Evolutionary conservation across 805 yeast genomes (phyloP), one percentile per base, ranked within the genome.

Genomic region (Monosporozyma solicola): DNA sequence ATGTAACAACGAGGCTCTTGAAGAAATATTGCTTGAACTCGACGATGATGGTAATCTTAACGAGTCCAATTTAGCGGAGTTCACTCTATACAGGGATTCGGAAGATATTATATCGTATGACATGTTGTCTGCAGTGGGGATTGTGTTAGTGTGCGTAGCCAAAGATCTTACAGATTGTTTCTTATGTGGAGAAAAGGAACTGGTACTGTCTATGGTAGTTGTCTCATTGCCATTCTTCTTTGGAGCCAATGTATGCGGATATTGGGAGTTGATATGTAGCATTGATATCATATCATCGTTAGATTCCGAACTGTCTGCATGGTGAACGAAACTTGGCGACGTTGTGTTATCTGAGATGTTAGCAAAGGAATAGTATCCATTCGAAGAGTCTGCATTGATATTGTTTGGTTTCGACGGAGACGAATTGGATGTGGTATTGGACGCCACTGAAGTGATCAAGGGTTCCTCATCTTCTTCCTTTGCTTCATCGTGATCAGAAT

Each of bases 331-430:
- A 24, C 50, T 50, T 48, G 63, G 59, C 13, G 66, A 55, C 1
- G 72, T 67, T 16, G 71, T 69, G 47, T 69, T 69, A 45, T 69
- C 72, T 16, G 72, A 68, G 29, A 69, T 69, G 46, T 69, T 69
- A 10, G 72, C 72, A 59, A 69, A 69, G 2, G 70, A 68, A 50
- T 69, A 69, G 41, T 62, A 64, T 6, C 65, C 69, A 54, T 62
- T 66, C 7, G 68, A 65, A 3, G 67, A 61, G 37, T 58, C 61
- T 9, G 65, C 57, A 43, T 61, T 61, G n/a, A 33, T 27, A 32
- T 32, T 48, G 22, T 37, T 16, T 45, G 25, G 43, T 55, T 45
- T 37, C 15, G 37, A 16, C 3, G 25, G 47, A 27, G 39, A 35
- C 6, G 39, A 35, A 15, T 35, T 16, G 7, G 16, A 4, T 3